A percentile compares a stretch with the other conserved stretches of the same genome.
Evolutionary conservation across 2,329 filamentous ascomycete species (phyloP).

Genomic region (Metarhizium brunneum): DNA sequence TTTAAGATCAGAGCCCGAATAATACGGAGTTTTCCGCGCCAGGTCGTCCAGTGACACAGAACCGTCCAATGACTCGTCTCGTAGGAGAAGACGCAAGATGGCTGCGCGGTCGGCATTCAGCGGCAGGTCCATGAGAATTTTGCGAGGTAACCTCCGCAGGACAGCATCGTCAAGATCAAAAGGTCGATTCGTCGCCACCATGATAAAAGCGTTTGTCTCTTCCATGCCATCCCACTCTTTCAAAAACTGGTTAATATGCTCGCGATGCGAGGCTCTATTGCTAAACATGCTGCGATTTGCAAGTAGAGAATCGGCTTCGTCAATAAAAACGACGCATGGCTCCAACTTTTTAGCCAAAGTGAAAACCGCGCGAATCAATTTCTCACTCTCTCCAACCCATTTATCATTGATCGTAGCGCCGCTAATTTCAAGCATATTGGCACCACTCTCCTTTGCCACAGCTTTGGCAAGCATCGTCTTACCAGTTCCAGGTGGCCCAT

Average conservation of each 20-base stretch:
- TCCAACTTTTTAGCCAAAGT: slow-evolving; percentile 82
- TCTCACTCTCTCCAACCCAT: slow-evolving; percentile 93
- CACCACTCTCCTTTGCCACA: slow-evolving; percentile 58
- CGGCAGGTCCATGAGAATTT: slow-evolving; percentile 66
- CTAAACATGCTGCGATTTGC: slow-evolving; percentile 60
- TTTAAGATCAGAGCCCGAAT: slow-evolving; percentile 77
- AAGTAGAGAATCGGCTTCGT: slow-evolving; percentile 91
- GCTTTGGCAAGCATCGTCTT: slow-evolving; percentile 64
- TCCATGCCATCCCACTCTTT: slow-evolving; percentile 92
- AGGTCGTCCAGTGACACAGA: slow-evolving; percentile 53
- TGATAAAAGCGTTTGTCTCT: slow-evolving; percentile 81
- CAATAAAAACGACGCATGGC: slow-evolving; percentile 91
- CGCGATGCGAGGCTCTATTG: slow-evolving; percentile 64
- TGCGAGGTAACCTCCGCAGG: slow-evolving; percentile 63
- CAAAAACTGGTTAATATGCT: slow-evolving; percentile 93
- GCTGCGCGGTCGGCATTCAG: slow-evolving; percentile 54
- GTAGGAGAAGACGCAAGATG: slow-evolving; percentile 64
- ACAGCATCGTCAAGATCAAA: slow-evolving; percentile 91
- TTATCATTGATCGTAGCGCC: slow-evolving; percentile 92
- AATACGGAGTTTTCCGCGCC: slow-evolving; percentile 61
- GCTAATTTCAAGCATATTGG: slow-evolving; percentile 75
- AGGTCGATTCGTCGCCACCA: slow-evolving; percentile 93
- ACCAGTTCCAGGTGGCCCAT: slow-evolving; percentile 76
- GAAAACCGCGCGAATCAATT: slow-evolving; percentile 90
- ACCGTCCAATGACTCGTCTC: slow-evolving; percentile 53